Evolutionary conservation across 2,329 filamentous ascomycete genomes (phyloP).

Genomic region (Didymosphaeria variabile): DNA sequence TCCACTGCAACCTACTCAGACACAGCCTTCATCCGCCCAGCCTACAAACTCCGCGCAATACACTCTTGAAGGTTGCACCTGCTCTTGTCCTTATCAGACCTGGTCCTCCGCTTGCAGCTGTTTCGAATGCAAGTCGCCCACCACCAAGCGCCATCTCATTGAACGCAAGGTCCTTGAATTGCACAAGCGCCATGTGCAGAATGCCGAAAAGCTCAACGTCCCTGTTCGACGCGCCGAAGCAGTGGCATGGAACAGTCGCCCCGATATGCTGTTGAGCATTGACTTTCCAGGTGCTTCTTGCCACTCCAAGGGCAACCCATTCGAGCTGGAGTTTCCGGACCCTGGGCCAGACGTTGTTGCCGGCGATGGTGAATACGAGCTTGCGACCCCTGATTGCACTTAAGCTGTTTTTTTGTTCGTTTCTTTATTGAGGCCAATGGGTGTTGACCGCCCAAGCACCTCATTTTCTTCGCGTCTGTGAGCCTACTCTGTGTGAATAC

Average conservation of each 20-base stretch:
- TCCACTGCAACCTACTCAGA: conserved; percentile 2
- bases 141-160: conserved; percentile 33
- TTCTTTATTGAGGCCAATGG: not conserved
- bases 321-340: conserved; percentile 55
- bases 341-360: conserved; percentile 55
- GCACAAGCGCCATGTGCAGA: conserved; percentile 34
- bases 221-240: conserved; percentile 40
- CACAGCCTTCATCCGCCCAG: conserved; percentile 1
- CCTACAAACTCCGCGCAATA: conserved; percentile 27
- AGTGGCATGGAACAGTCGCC: conserved; percentile 50
- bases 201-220: conserved; percentile 24
- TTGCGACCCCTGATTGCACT: conserved; percentile 48
- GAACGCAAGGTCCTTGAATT: conserved; percentile 46
- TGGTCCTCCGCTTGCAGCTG: conserved; percentile 37
- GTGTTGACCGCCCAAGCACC: conserved; percentile 4
- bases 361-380: conserved; percentile 56
- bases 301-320: conserved; percentile 43
- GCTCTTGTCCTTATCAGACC: conserved; percentile 36
- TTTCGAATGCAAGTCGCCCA: conserved; percentile 27
- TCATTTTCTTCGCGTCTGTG: not conserved
- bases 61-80: conserved; percentile 41
- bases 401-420: not conserved
- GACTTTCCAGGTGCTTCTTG: conserved; percentile 51
- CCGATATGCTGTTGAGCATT: conserved; percentile 54
- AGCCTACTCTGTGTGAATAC: not conserved